Base-by-base conservation (phyloP, 352 stramenopile genomes). In the Thraustotheca clavata region DNA sequence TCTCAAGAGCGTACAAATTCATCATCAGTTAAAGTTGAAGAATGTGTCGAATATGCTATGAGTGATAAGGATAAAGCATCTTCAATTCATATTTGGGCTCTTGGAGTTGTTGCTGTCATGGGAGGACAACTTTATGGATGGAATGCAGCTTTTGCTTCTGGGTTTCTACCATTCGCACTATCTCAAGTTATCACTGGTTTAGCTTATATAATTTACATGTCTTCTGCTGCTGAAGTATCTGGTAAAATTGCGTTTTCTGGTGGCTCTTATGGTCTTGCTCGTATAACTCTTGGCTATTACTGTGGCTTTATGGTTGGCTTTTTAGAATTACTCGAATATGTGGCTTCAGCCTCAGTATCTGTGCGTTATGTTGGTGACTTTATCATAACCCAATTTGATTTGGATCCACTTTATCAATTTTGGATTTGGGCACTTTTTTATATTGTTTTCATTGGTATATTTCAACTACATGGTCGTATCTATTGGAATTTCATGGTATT, bases 291-390 rank as follows among this genome's bases (percentile, higher is more conserved):
- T 32, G 70, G 70, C 0, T 73, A 54, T 26, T 73, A 63, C 38
- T 29, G 54, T 0, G 70, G 59, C 34, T 76, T 69, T 39, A 26
- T 76, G 36, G 63, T 76, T 32, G 70, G 67, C 32, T 73, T 60
- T 36, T 29, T 55, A 31, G 70, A 76, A 35, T 59, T 67, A 3
- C 43, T 41, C 47, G 70, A 76, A 40, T 76, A 76, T 57, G 72
- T 76, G 41, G 68, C 68, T 38, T 71, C 69, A 41, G 67, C 69
- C 2, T 67, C 70, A 0, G 54, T 67, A 4, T 66, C 67, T 22
- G 68, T 73, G 26, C 61, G 72, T 43, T 73, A 43, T 35, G 55
- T 75, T 3, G 46, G 61, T 35, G 62, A 73, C 24, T 70, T 73
- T 49, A 33, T 73, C 26, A 54, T 68, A 27, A 55, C 69, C 24